phyloP scores from a whole-genome alignment of 2,329 filamentous ascomycete species.

The Sclerotinia borealis region DNA sequence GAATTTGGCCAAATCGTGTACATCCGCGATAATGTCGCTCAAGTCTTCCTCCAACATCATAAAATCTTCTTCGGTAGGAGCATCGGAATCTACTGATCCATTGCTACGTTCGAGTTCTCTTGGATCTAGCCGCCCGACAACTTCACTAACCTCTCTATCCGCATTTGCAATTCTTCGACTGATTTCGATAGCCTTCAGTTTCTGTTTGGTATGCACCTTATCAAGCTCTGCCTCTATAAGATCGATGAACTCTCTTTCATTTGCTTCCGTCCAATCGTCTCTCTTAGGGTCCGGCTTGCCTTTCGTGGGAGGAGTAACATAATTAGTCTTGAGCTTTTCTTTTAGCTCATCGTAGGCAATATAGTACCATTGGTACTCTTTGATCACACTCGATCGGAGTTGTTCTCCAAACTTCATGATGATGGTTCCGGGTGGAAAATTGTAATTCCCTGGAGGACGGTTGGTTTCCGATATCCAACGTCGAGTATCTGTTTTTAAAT shows the following conservation, averaged over 20 bases:
- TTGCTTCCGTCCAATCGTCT: conserved; percentile 79
- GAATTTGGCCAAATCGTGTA: conserved; percentile 96
- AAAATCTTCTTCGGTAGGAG: conserved; percentile 84
- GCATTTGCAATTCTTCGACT: conserved; percentile 80
- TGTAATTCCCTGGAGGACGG: conserved; percentile 17
- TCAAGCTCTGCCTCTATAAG: conserved; percentile 88
- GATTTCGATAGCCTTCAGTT: conserved; percentile 95
- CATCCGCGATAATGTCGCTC: conserved; percentile 96
- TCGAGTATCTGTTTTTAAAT: conserved; percentile 21
- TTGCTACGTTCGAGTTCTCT: conserved; percentile 42
- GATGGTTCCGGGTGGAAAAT: conserved; percentile 43
- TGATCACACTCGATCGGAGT: conserved; percentile 89
- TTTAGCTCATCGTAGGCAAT: conserved; percentile 97
- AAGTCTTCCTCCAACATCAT: conserved; percentile 88
- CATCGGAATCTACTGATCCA: conserved; percentile 34
- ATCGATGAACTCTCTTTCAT: conserved; percentile 82
- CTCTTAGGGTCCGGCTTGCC: conserved; percentile 44
- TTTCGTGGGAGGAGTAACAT: conserved; percentile 44
- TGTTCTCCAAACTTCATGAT: conserved; percentile 91
- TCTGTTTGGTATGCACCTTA: conserved; percentile 96
- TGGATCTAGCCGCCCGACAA: conserved; percentile 68
- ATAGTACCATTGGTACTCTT: conserved; percentile 97
- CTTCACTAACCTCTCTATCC: conserved; percentile 84
- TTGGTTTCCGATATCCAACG: conserved; percentile 17
- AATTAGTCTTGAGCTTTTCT: conserved; percentile 71